Evolutionary conservation across 2,329 filamentous ascomycete genomes (phyloP).

Genomic region (Phialophora verrucosa): DNA sequence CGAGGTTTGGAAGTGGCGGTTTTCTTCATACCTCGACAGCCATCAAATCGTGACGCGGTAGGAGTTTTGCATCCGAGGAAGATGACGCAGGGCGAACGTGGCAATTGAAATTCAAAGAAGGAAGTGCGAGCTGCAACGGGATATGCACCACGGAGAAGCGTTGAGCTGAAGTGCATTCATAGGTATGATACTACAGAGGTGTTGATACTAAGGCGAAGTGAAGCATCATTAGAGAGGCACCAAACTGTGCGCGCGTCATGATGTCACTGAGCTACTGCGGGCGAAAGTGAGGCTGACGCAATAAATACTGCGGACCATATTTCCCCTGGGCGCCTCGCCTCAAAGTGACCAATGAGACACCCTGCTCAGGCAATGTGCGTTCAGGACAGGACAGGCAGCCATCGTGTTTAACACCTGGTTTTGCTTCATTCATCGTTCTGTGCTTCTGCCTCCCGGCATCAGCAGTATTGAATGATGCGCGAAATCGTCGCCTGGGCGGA

Average conservation of each 20-base stretch:
- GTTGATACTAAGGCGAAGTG: background rate
- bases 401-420: background rate
- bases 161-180: background rate
- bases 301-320: background rate
- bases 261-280: background rate
- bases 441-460: background rate
- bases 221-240: background rate
- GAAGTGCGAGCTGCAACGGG: background rate
- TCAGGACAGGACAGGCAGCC: background rate
- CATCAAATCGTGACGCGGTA: constrained; percentile 8
- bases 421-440: background rate
- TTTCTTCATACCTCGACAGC: constrained; percentile 36
- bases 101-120: background rate
- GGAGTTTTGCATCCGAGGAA: background rate
- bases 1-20: constrained; percentile 35
- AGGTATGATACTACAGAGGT: background rate
- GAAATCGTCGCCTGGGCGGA: background rate
- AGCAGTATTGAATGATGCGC: constrained; percentile 4
- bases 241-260: background rate
- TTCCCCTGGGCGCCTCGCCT: background rate
- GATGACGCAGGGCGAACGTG: background rate
- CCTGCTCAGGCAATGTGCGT: background rate
- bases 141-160: background rate
- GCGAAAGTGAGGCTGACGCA: background rate
- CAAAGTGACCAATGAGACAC: background rate